These are phyloP conservation scores for Cercospora zeina DNA, from an alignment of 2,329 filamentous ascomycete species.

Conservation along the genomic window DNA sequence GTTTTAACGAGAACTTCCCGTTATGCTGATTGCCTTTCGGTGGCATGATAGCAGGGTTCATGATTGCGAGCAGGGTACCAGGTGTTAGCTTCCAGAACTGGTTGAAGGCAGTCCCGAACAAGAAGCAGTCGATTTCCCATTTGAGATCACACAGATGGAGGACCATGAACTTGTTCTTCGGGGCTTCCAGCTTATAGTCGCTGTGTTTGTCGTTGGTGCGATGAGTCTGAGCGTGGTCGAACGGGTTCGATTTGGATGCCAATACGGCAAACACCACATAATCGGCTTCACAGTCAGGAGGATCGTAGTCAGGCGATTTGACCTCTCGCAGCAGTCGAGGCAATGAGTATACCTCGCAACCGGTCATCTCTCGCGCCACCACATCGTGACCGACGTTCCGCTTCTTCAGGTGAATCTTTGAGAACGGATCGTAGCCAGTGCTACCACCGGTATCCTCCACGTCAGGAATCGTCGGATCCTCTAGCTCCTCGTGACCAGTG, in stretches of 20 bases:
- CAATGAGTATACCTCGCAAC: constrained; percentile 74
- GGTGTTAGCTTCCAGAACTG: constrained; percentile 91
- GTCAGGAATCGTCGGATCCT: constrained; percentile 25
- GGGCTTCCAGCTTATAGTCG: constrained; percentile 51
- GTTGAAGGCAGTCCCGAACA: constrained; percentile 88
- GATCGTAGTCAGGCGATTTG: constrained; percentile 77
- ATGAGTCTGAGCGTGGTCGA: constrained; percentile 56
- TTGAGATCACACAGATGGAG: constrained; percentile 83
- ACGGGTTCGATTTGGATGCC: constrained; percentile 82
- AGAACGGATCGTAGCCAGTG: constrained; percentile 79
- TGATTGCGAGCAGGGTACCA: constrained; percentile 86
- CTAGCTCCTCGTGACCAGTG: constrained; percentile 25
- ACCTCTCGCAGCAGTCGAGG: constrained; percentile 79
- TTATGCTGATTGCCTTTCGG: constrained; percentile 75
- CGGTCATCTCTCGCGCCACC: constrained; percentile 73
- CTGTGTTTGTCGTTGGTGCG: constrained; percentile 51
- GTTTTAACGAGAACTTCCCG: constrained; percentile 79
- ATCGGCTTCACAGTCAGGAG: constrained; percentile 81
- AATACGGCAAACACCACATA: constrained; percentile 87
- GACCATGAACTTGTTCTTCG: constrained; percentile 84
- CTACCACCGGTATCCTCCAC: constrained; percentile 24
- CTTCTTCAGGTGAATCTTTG: constrained; percentile 77
- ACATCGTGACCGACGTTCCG: constrained; percentile 79
- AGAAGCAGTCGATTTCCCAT: constrained; percentile 86
- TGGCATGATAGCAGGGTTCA: constrained; percentile 90